These are phyloP conservation scores for Vigna hirtella DNA, from an alignment of 306 rosid species.

Conservation along the genomic window DNA sequence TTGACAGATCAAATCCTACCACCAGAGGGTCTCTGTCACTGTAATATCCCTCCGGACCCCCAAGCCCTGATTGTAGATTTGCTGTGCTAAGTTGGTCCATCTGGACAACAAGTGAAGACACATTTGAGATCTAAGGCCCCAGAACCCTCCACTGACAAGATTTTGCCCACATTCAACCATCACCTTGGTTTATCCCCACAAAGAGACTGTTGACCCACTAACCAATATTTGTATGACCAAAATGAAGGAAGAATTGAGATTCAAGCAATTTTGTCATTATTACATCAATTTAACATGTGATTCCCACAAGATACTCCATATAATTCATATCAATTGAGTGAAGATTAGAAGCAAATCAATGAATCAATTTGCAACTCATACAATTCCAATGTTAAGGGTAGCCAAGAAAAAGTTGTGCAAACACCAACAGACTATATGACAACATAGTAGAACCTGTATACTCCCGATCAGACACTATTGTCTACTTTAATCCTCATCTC, in stretches of 20 bases:
- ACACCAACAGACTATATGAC: not conserved
- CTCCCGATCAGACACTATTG: not conserved
- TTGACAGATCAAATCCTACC: not conserved
- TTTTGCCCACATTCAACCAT: constrained; percentile 22
- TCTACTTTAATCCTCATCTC: not conserved
- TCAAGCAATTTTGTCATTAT: not conserved
- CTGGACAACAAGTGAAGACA: not conserved
- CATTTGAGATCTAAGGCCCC: not conserved
- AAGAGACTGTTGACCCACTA: not conserved
- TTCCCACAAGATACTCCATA: not conserved
- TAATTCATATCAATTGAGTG: not conserved
- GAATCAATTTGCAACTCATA: constrained; percentile 31
- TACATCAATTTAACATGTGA: not conserved
- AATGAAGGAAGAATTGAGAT: not conserved
- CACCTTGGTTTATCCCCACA: not conserved
- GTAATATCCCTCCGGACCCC: not conserved
- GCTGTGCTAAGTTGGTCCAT: not conserved
- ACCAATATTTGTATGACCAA: not conserved
- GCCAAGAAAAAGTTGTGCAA: constrained; percentile 10
- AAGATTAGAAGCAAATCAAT: not conserved
- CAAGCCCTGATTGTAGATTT: not conserved
- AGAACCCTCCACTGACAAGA: not conserved
- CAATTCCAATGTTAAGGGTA: constrained; percentile 5
- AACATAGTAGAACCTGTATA: constrained; percentile 20
- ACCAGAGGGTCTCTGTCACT: not conserved